Conservation (phyloP, 2,329 filamentous ascomycete genomes). For the Madurella mycetomatis region DNA sequence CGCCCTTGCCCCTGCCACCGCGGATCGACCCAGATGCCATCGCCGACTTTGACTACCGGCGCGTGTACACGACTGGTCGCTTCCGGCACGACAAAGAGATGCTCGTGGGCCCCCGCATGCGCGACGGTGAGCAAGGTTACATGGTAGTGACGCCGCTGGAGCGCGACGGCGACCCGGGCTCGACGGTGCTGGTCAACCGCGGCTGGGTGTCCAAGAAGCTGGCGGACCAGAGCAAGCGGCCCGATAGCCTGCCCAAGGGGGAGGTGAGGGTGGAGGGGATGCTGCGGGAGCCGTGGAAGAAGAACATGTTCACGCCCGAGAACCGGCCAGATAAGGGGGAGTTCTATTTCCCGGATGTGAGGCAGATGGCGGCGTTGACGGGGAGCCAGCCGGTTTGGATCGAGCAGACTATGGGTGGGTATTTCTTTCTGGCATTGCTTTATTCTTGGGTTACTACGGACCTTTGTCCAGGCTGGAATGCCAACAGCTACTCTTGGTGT, state of each 20-base stretch:
- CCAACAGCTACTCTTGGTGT: constrained; percentile 1
- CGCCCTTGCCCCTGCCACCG: constrained; percentile 80
- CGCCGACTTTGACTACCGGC: constrained; percentile 85
- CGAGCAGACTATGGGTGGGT: constrained; percentile 85
- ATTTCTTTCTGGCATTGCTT: constrained; percentile 20
- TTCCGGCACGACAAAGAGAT: constrained; percentile 91
- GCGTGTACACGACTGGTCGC: constrained; percentile 69
- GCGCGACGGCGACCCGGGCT: constrained; percentile 49
- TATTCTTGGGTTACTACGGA: not conserved
- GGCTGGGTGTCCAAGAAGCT: constrained; percentile 87
- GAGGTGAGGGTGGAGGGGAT: constrained; percentile 79
- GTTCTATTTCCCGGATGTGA: constrained; percentile 93
- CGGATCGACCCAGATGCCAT: constrained; percentile 76
- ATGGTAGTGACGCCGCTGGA: constrained; percentile 90
- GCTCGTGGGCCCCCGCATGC: constrained; percentile 85
- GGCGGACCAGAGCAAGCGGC: constrained; percentile 57
- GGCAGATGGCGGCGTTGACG: constrained; percentile 79
- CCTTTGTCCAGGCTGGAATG: not conserved
- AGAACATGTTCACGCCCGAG: constrained; percentile 94
- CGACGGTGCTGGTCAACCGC: constrained; percentile 79
- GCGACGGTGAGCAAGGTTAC: constrained; percentile 85
- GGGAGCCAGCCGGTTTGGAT: constrained; percentile 90
- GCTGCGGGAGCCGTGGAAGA: constrained; percentile 86
- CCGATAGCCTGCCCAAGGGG: constrained; percentile 61
- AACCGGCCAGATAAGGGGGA: constrained; percentile 78